These are phyloP conservation scores for Oxytropis ochrocephala DNA, from an alignment of 306 rosid genomes.

Conservation along the genomic window DNA sequence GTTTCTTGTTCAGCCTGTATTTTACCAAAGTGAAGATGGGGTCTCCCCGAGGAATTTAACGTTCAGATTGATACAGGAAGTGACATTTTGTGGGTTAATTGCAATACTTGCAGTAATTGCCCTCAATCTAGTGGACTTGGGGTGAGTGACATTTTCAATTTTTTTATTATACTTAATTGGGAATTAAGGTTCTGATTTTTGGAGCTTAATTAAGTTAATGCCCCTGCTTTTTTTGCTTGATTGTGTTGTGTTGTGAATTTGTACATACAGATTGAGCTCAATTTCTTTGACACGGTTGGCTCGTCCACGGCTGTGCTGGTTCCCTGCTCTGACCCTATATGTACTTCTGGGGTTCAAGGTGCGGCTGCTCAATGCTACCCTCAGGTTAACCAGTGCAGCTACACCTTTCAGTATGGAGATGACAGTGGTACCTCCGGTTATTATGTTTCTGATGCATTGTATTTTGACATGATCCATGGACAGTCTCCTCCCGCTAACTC, in stretches of 20 bases:
- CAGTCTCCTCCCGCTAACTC: constrained; percentile 55
- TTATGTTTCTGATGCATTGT: constrained; percentile 64
- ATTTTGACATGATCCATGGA: constrained; percentile 72
- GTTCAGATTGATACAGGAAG: constrained; percentile 97
- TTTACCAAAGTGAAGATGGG: constrained; percentile 85
- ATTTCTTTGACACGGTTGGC: constrained; percentile 63
- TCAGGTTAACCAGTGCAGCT: constrained; percentile 74
- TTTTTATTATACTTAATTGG: neutral
- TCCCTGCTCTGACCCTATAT: constrained; percentile 70
- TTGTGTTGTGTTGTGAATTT: constrained; percentile 27
- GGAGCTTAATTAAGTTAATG: neutral
- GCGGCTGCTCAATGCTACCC: constrained; percentile 55
- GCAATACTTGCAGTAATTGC: constrained; percentile 80
- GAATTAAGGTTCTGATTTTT: neutral
- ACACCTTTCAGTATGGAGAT: constrained; percentile 78
- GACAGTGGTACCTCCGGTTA: constrained; percentile 81
- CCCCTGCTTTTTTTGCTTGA: neutral
- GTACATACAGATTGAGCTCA: constrained; percentile 61
- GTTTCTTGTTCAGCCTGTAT: constrained; percentile 61
- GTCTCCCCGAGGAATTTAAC: constrained; percentile 83
- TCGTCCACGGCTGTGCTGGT: constrained; percentile 57
- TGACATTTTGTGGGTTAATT: constrained; percentile 88
- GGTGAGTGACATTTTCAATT: constrained; percentile 50
- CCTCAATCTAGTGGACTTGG: constrained; percentile 86
- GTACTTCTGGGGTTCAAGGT: constrained; percentile 54